Evolutionary conservation across 495 filamentous ascomycete genomes (phyloP), one percentile per base, ranked within the genome.

Genomic region (Aspergillus homomorphus): DNA sequence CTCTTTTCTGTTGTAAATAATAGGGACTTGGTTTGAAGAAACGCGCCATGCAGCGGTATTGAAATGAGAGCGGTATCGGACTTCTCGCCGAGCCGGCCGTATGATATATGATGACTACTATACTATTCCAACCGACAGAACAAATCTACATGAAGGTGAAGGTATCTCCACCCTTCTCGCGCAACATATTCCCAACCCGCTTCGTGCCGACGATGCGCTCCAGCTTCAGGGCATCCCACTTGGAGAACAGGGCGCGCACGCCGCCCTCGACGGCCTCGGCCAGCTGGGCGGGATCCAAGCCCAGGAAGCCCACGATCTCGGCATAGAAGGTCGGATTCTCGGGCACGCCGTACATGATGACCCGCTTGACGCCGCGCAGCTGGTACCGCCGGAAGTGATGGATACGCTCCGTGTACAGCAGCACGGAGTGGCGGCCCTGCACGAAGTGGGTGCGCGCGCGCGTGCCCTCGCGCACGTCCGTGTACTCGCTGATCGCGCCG

Each of bases 321-420:
- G 81, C 72, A 68, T 94, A 98, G 66, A 98, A 97, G 7, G 79
- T 64, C 43, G 89, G 86, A 66, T 97, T 96, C 63, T 98, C 92
- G 0, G 94, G 93, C 14, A 96, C 66, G 1, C 84, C 86, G 69
- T 98, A 98, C 77, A 96, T 85, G 43, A 96, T 75, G 8, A 97
- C 81, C 51, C 83, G 80, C 70, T 84, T 86, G 23, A 92, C 91
- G 12, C 94, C 94, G 33, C 84, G 80, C 20, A 98, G 74, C 57
- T 81, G 81, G 65, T 91, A 93, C 20, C 95, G 82, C 23, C 89
- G 80, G 78, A 98, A 98, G 70, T 98, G 95, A 74, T 98, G 95
- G 18, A 92, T 87, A 24, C 94, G 87, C 71, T 93, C 92, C 9
- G 91, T 92, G 72, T 98, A 98, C 18, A 98, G 77, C 38, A 98